phyloP scores from a whole-genome alignment of 1,139 yeast genomes.

The Martiniozyma asiatica region DNA sequence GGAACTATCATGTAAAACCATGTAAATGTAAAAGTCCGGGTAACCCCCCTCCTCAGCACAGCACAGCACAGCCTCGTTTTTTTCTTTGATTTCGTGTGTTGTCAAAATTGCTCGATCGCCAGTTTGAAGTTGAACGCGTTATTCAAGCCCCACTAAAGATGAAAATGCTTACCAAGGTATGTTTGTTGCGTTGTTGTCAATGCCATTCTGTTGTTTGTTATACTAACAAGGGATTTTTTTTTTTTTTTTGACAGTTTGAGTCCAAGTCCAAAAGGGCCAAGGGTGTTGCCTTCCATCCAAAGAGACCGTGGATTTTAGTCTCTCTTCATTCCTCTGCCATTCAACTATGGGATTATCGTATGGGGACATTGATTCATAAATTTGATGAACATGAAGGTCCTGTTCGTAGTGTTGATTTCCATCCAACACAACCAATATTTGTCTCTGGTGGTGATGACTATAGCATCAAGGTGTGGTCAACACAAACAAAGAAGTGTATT shows the following conservation, averaged over 20 bases:
- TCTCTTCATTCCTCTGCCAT: constrained; percentile 90
- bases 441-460: constrained; percentile 98
- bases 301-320: constrained; percentile 90
- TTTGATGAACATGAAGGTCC: constrained; percentile 99
- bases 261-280: constrained; percentile 98
- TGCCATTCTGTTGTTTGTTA: too few relatives aligned
- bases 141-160: too few relatives aligned
- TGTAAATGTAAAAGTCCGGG: too few relatives aligned
- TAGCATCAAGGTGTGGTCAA: constrained; percentile 91
- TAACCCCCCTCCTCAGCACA: too few relatives aligned
- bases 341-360: constrained; percentile 97
- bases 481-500: constrained; percentile 80
- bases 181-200: constrained; percentile 16
- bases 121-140: too few relatives aligned
- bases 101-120: too few relatives aligned
- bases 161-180: constrained; percentile 88
- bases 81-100: too few relatives aligned
- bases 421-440: constrained; percentile 94
- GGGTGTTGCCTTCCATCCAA: constrained; percentile 97
- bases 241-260: constrained; percentile 49
- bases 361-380: constrained; percentile 95
- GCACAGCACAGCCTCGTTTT: too few relatives aligned
- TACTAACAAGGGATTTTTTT: neutral
- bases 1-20: too few relatives aligned
- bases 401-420: constrained; percentile 89